Evolutionary conservation across 345 rosid species (phyloP).

Genomic region (Cochlearia excelsa): DNA sequence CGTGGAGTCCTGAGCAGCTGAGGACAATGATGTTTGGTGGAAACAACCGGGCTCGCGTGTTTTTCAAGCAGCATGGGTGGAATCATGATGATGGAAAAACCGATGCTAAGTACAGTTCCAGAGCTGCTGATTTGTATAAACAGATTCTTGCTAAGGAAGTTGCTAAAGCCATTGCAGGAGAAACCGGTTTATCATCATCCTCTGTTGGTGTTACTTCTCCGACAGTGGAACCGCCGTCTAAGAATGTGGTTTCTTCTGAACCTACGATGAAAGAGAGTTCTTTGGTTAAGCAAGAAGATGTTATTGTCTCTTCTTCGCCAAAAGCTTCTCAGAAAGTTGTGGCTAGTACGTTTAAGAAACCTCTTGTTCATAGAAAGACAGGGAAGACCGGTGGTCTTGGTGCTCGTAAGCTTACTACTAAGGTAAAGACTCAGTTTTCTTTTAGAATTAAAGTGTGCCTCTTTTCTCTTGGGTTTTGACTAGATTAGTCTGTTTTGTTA

Average conservation of each 20-base stretch:
- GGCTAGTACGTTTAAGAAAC: constrained; percentile 70
- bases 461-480: background rate
- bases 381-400: constrained; percentile 80
- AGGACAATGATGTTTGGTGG: constrained; percentile 87
- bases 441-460: background rate
- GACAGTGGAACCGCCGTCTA: constrained; percentile 51
- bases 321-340: constrained; percentile 51
- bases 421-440: constrained; percentile 35
- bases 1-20: constrained; percentile 91
- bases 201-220: constrained; percentile 54
- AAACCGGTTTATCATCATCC: constrained; percentile 41
- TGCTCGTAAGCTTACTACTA: constrained; percentile 67
- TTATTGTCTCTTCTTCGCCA: constrained; percentile 47
- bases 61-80: constrained; percentile 99
- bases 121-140: constrained; percentile 91
- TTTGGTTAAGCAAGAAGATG: constrained; percentile 46
- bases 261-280: constrained; percentile 60
- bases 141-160: constrained; percentile 87
- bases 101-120: constrained; percentile 94
- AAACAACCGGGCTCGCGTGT: constrained; percentile 89
- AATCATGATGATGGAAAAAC: constrained; percentile 70
- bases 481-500: too few species aligned
- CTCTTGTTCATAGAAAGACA: constrained; percentile 65
- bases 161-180: constrained; percentile 81
- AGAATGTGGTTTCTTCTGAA: constrained; percentile 65